Conservation (phyloP, 1,284 basidiomycete genomes). For the Ustilago xerochloae region DNA sequence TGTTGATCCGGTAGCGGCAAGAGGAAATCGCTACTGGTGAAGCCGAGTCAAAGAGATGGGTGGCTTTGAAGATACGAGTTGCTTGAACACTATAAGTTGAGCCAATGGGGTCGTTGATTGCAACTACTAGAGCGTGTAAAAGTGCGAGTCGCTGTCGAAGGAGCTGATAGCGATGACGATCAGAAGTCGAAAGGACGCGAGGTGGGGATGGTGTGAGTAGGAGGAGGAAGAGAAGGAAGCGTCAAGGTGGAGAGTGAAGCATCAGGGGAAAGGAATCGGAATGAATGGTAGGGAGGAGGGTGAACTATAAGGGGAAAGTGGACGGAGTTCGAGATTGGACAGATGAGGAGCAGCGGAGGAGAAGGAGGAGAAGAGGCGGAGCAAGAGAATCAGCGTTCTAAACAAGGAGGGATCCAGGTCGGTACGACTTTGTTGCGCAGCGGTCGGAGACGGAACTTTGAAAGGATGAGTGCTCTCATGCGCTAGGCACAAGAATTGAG, state of each 20-base stretch:
- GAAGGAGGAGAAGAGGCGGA: neutral
- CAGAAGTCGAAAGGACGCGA: no score
- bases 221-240: constrained; percentile 1
- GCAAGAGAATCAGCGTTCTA: constrained; percentile 1
- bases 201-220: neutral
- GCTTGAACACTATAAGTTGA: no score
- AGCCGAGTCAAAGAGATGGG: no score
- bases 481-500: constrained; percentile 5
- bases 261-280: constrained; percentile 23
- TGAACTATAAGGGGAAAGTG: constrained; percentile 37
- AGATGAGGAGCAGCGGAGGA: neutral
- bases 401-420: constrained; percentile 14
- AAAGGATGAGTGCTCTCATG: constrained; percentile 14
- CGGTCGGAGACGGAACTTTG: constrained; percentile 41
- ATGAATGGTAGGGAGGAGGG: constrained; percentile 8
- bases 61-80: no score
- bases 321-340: constrained; percentile 26
- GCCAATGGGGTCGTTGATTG: no score
- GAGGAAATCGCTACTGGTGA: neutral
- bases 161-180: no score
- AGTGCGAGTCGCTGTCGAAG: no score
- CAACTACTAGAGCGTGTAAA: no score
- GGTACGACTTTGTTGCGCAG: constrained; percentile 25
- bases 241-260: constrained; percentile 32
- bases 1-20: neutral